Percentiles rank a stretch among this genome's conserved stretches.
Conservation (phyloP, 176 grass and related monocot genomes). For the Guadua angustifolia region DNA sequence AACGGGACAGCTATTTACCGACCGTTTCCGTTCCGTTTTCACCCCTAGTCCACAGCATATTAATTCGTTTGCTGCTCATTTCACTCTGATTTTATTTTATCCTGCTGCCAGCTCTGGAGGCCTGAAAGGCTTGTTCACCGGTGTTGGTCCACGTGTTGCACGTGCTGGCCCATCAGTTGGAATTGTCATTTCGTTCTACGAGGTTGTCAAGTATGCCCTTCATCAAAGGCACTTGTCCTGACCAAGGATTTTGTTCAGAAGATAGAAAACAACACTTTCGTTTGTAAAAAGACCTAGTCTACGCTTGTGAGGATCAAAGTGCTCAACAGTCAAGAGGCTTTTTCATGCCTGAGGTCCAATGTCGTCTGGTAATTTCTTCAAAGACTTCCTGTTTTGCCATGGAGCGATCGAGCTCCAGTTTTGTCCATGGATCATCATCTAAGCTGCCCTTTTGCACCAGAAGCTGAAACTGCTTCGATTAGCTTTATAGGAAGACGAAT, state of each 20-base stretch:
- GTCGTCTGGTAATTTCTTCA: neutral
- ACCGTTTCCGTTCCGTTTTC: too few relatives aligned
- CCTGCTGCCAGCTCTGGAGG: slow-evolving; percentile 72
- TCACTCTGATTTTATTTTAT: slow-evolving; percentile 26
- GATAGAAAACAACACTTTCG: neutral
- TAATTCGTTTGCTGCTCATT: neutral
- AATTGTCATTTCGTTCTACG: slow-evolving; percentile 90
- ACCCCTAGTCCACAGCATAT: too few relatives aligned
- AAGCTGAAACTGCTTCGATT: slow-evolving; percentile 18
- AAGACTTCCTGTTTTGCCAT: slow-evolving; percentile 33
- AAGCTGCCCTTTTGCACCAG: neutral
- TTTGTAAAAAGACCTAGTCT: slow-evolving; percentile 1
- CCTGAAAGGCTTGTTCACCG: slow-evolving; percentile 77
- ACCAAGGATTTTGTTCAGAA: neutral
- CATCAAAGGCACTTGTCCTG: slow-evolving; percentile 60
- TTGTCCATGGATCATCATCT: slow-evolving; percentile 39
- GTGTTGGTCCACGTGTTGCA: slow-evolving; percentile 78
- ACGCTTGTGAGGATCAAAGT: slow-evolving; percentile 23
- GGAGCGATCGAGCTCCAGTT: slow-evolving; percentile 48
- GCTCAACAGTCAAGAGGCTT: neutral
- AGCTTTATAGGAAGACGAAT: slow-evolving; percentile 47
- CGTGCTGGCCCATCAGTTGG: slow-evolving; percentile 96
- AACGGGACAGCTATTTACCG: too few relatives aligned
- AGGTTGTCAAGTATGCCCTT: slow-evolving; percentile 84
- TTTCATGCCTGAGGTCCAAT: slow-evolving; percentile 19